Evolutionary conservation across 345 rosid species (phyloP), one percentile per base, ranked within the genome.

Genomic region (Sonneratia alba): DNA sequence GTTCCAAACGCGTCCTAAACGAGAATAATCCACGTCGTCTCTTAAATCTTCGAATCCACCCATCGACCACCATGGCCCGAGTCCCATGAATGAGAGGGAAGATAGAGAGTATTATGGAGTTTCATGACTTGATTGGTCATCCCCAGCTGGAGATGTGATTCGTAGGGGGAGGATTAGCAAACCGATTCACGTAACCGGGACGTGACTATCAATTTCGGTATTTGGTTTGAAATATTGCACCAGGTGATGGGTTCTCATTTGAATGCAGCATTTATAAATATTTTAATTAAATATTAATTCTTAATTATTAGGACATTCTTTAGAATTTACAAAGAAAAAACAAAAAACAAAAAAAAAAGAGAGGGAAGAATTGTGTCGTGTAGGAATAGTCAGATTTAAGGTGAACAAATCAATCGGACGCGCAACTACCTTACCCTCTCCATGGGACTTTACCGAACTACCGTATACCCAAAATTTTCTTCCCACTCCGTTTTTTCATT

Each of bases 341-440:
- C 2, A 4, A 42, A 42, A 42, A 0, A 42, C 0, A 42, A 42
- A 42, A 4, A 42, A 42, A 42, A 42, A 4, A 4, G 45, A 42
- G 32, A 27, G 32, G 32, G 1, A 27, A 27, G 32, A 27, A 27
- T 27, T 27, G 32, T 27, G 32, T 27, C 32, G 32, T 27, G 32
- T 27, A 27, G 32, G 32, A 27, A 27, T 65, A 55, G 75, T 49
- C 70, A 72, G 38, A 57, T 27, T 67, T 37, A 53, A 48, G 66
- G 59, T 73, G 53, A 67, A 73, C 76, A 73, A 73, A 66, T 67
- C 76, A 73, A 67, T 67, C 51, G 48, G 48, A 38, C 37, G 14
- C 40, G 15, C 76, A 73, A 73, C 71, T 10, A 67, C 76, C 70
- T 73, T 16, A 73, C 71, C 71, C 18, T 73, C 76, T 73, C 64